Conservation (phyloP, 2,329 filamentous ascomycete species). For the Graphilbum ipis-grandicollis region DNA sequence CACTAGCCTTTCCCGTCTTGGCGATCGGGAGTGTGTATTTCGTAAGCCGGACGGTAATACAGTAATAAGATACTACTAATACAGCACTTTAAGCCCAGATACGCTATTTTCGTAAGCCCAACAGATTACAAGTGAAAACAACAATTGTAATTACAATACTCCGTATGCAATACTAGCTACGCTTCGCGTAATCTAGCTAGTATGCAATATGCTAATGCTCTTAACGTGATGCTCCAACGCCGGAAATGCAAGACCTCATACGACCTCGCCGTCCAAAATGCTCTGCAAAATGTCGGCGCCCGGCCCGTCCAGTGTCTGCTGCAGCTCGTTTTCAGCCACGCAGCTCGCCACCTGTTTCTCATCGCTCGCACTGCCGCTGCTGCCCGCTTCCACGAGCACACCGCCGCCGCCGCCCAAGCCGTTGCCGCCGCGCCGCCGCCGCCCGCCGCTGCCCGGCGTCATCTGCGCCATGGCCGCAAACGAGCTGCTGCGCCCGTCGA, state of each 20-base stretch:
- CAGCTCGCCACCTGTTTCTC: conserved; percentile 66
- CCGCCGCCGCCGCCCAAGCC: conserved; percentile 20
- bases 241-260: too few relatives aligned
- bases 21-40: too few relatives aligned
- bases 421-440: conserved; percentile 16
- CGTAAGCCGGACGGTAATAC: too few relatives aligned
- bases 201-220: too few relatives aligned
- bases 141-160: neutral
- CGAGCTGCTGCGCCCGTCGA: conserved; percentile 51
- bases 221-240: too few relatives aligned
- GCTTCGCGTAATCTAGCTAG: neutral
- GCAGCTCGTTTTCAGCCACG: conserved; percentile 65
- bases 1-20: too few relatives aligned
- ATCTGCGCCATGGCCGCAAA: conserved; percentile 48
- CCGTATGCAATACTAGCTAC: too few relatives aligned
- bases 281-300: conserved; percentile 43
- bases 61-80: too few relatives aligned
- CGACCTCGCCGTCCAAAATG: conserved; percentile 42
- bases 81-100: too few relatives aligned
- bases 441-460: conserved; percentile 51
- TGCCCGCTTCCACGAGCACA: conserved; percentile 9
- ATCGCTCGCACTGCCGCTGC: conserved; percentile 36
- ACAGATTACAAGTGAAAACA: too few relatives aligned
- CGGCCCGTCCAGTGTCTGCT: conserved; percentile 46
- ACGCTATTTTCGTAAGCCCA: too few relatives aligned